A percentile compares a stretch with the other conserved stretches of the same genome.
Conservation (phyloP, 192 early-diverging fungal genomes). For the Linderina pennispora region DNA sequence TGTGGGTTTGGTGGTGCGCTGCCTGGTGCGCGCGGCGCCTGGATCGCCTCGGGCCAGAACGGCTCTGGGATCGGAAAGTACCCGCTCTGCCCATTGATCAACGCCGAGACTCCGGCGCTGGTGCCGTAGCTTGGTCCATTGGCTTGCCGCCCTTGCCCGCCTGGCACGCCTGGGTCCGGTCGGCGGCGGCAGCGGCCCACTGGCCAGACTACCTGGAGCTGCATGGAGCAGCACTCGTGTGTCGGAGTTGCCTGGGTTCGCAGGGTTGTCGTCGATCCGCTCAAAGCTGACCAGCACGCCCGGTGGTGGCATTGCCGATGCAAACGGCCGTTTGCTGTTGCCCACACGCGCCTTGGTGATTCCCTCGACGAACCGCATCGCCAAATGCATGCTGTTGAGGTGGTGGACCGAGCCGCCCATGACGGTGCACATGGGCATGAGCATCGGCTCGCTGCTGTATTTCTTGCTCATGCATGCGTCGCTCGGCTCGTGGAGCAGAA, state of each 20-base stretch:
- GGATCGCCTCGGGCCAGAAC: conserved; percentile 57
- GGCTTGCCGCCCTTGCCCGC: conserved; percentile 4
- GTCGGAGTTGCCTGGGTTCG: conserved; percentile 31
- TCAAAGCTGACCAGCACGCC: conserved; percentile 65
- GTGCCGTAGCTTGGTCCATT: conserved; percentile 20
- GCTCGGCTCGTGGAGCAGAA: conserved; percentile 51
- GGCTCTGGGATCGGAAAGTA: conserved; percentile 73
- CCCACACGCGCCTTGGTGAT: conserved; percentile 16
- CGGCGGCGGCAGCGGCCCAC: conserved; percentile 29
- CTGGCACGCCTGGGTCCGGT: conserved; percentile 18
- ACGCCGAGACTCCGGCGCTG: conserved; percentile 31
- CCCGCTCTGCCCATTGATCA: conserved; percentile 37
- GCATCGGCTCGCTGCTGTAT: conserved; percentile 47
- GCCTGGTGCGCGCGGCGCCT: conserved; percentile 10
- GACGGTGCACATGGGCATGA: conserved; percentile 60
- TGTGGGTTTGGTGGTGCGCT: background rate
- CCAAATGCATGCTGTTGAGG: conserved; percentile 47
- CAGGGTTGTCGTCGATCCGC: conserved; percentile 47
- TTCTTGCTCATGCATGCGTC: conserved; percentile 24
- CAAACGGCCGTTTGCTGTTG: conserved; percentile 14
- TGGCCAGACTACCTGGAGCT: conserved; percentile 26
- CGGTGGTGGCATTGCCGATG: conserved; percentile 14
- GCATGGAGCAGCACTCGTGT: conserved; percentile 29
- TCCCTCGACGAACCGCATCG: conserved; percentile 63
- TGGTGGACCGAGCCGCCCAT: conserved; percentile 60